Conservation (phyloP, 1,284 basidiomycete species). For the Fomitopsis pinicola region DNA sequence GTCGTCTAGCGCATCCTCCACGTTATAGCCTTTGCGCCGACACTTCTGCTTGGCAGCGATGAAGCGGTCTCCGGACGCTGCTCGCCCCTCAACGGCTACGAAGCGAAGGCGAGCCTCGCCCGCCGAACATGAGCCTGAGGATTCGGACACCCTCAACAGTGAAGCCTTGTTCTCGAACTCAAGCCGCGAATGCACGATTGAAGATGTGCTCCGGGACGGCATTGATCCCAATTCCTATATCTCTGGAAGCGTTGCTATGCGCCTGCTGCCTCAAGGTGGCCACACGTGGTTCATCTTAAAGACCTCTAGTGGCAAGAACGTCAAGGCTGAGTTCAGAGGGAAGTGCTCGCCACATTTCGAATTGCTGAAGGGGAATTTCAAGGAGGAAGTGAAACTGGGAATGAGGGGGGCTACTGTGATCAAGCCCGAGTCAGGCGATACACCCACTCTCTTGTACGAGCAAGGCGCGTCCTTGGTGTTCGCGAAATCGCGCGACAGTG, state of each 20-base stretch:
- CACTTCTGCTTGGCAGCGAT: not conserved
- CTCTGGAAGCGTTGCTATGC: conserved; percentile 19
- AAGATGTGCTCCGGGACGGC: not conserved
- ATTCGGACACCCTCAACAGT: not conserved
- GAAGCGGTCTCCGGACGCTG: not conserved
- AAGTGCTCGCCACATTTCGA: conserved; percentile 5
- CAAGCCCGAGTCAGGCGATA: not conserved
- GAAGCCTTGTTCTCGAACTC: not conserved
- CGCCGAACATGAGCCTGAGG: too few relatives aligned
- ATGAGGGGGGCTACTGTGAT: conserved; percentile 7
- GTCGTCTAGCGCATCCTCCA: too few relatives aligned
- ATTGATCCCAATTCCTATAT: not conserved
- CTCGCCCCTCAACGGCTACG: not conserved
- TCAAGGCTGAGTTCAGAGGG: conserved; percentile 4
- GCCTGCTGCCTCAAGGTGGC: conserved; percentile 10
- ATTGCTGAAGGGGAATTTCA: conserved; percentile 7
- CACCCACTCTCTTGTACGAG: not conserved
- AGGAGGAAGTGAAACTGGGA: conserved; percentile 8
- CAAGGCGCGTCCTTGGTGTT: conserved; percentile 1
- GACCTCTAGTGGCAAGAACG: conserved; percentile 2
- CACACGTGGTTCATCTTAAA: conserved; percentile 18
- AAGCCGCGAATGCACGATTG: not conserved
- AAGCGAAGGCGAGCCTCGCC: not conserved
- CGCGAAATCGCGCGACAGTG: not conserved
- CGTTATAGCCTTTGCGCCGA: too few relatives aligned